Evolutionary conservation across 352 stramenopile genomes (phyloP), one percentile per base, ranked within the genome.

Genomic region (Saprolegnia diclina): DNA sequence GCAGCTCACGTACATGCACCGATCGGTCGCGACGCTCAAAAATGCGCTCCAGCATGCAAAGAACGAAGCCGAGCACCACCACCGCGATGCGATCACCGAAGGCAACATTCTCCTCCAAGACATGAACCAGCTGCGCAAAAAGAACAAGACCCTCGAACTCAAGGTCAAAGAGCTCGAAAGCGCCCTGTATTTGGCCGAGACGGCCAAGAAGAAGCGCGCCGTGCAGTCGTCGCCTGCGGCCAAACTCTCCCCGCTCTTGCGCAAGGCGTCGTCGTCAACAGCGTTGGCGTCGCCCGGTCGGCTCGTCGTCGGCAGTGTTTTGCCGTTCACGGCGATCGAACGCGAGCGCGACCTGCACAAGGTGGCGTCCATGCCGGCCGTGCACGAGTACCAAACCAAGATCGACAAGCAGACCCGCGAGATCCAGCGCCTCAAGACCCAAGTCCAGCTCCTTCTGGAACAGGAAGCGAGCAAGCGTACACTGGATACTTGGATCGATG

Each of bases 1-100:
- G 70, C 83, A 93, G 70, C 81, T 92, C 71, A 81, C 90, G 68
- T 90, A 83, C 59, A 91, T 92, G 83, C 91, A 81, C 67, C 81
- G 79, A 37, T 91, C 76, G 1, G 87, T 93, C 65, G 75, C 76
- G 29, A 90, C 82, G 11, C 73, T 93, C 16, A 80, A 76, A 0
- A 74, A 74, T 1, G 75, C 83, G 14, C 71, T 91, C 19, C 83
- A 91, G 38, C 85, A 89, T 42, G 79, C 85, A 4, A 91, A 93
- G 54, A 64, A 72, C 14, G 85, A 92, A 44, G 75, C 76, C 0
- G 83, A 91, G 42, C 82, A 83, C 5, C 74, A 86, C 24, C 83
- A 85, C 4, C 81, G 85, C 16, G 83, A 93, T 54, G 79, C 85
- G 11, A 78, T 93, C n/a, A 79, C 82, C 0, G 82, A 93, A 71